Evolutionary conservation across 2,329 filamentous ascomycete genomes (phyloP), one percentile per base, ranked within the genome.

Genomic region (Ilyonectria destructans): DNA sequence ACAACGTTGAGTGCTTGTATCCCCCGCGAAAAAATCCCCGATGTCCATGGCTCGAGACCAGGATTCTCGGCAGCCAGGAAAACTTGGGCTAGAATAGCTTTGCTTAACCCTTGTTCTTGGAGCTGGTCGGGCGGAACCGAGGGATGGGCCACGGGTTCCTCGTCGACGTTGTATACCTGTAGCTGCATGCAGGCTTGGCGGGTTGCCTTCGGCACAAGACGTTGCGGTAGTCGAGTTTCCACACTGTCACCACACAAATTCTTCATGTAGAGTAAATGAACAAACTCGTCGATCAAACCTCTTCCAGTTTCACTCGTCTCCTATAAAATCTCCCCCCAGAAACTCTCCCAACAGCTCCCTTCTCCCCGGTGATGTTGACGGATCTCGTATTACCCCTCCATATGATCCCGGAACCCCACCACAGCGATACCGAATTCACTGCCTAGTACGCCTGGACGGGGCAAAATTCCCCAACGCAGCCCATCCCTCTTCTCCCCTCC

Each of bases 351-450:
- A 9, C 29, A 15, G 31, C 31, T 33, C 51, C 35, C n/a, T 26
- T 35, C 51, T 35, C n/a, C 13, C 8, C 17, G 6, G 40, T 55
- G 40, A 55, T 26, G 40, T 56, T 43, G n/a, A 37, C 45, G 13
- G 29, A 58, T 45, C 68, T 68, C 68, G 68, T 70, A 70, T 70
- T 70, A 70, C 69, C 69, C 69, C 69, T 71, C 69, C 69, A 71
- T 65, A 54, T 17, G 35, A 59, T 54, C 66, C 58, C 51, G 35
- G 49, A 62, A 62, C 66, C 62, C 67, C 67, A 67, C 67, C 64
- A 69, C 57, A 58, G 37, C 57, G 59, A 63, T 67, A 55, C 67
- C 58, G 29, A 67, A 62, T 62, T 62, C 58, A 62, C 54, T 62
- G 58, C 63, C 58, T 66, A 60, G 63, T 46, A 60, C 56, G 40